phyloP scores from a whole-genome alignment of 371 early-diverging fungal species.

The Mortierella sp. region DNA sequence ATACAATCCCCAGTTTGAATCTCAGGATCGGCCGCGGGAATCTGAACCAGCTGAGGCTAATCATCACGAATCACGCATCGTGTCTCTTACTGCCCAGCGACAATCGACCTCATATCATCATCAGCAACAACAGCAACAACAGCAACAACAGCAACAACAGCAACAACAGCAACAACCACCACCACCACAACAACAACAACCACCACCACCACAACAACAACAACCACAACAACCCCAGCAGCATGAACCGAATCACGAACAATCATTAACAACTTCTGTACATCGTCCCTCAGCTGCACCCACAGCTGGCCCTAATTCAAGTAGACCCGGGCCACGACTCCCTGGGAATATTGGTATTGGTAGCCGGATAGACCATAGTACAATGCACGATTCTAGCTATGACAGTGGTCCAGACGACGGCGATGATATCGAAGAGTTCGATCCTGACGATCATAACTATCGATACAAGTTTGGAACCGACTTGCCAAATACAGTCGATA shows the following conservation, averaged over 20 bases:
- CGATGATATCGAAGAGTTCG: conserved; percentile 10
- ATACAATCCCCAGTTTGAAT: background rate
- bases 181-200: background rate
- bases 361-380: background rate
- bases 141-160: background rate
- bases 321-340: background rate
- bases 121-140: background rate
- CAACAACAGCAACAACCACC: background rate
- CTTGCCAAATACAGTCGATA: conserved; percentile 50
- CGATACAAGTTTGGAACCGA: conserved; percentile 41
- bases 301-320: background rate
- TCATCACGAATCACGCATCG: background rate
- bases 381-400: conserved; percentile 18
- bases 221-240: background rate
- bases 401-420: conserved; percentile 23
- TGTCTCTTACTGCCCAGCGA: background rate
- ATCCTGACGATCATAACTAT: conserved; percentile 5
- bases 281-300: background rate
- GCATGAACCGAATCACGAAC: conserved; percentile 7
- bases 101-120: background rate
- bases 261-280: background rate
- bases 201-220: too few relatives aligned
- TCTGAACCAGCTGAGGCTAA: background rate
- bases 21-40: background rate
- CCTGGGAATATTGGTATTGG: background rate